Base-by-base conservation (phyloP, 2,329 filamentous ascomycete species). In the Cordyceps militaris region DNA sequence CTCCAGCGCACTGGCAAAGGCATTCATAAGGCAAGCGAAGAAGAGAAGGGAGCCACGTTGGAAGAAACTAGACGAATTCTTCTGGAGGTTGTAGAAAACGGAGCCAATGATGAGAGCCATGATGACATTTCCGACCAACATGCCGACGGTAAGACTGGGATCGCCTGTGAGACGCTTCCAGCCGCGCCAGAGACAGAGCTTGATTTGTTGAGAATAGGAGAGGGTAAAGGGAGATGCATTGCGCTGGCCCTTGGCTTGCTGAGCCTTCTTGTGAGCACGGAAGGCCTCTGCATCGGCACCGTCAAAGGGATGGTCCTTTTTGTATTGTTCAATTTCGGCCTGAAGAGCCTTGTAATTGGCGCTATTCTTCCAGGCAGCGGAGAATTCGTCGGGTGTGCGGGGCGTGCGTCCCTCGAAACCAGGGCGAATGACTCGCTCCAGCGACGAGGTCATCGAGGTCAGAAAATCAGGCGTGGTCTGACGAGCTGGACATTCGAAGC, bases 11-110 rank as follows among this genome's bases (percentile, higher is more conserved):
- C 84, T 88, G 61, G 86, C 80, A 66, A 95, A 94, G 47, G 89
- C 90, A 70, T 94, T 95, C 76, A 94, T 85, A 60, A 96, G 77
- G 66, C 91, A 85, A 63, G 89, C 89, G 68, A 96, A 94, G 81
- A 96, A 96, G 52, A 96, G 77, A 24, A 96, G 78, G 46, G 88
- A 86, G 62, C 88, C 89, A 60, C 91, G 85, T 65, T 83, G 81
- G 75, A 86, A 95, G 77, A 96, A 95, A 66, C 86, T 91, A n/a
- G 71, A 67, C 0, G 89, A 87, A 16, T 76, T 78, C 1, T 77
- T 67, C 32, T 80, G 69, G 38, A 95, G 73, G 69, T 95, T 87
- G 77, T 82, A 96, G 73, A 94, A 96, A 63, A 96, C 86, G 62
- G 85, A 88, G 56, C 87, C 74, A 60, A 96, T 83, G 67, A 96